phyloP scores from a whole-genome alignment of 495 filamentous ascomycete species.

The Penicillium riverlandense region DNA sequence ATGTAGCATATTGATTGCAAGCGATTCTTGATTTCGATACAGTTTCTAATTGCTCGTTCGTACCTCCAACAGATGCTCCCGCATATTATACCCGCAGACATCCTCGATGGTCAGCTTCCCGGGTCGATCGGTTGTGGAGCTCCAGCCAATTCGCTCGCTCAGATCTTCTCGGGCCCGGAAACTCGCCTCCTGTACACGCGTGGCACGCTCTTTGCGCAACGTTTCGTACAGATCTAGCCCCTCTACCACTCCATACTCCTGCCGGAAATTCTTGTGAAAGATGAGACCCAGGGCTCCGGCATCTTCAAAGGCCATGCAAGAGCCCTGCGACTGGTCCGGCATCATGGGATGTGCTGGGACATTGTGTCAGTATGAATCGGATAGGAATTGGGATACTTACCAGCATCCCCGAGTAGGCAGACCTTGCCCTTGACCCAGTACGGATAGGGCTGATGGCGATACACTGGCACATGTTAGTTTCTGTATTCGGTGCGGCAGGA shows the following conservation, averaged over 20 bases:
- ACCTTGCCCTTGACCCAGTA: constrained; percentile 18
- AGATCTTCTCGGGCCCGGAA: constrained; percentile 20
- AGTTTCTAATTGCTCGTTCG: too few species aligned
- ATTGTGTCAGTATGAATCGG: not conserved
- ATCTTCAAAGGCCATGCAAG: constrained; percentile 35
- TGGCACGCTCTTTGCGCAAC: constrained; percentile 30
- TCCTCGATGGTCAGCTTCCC: constrained; percentile 27
- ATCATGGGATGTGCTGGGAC: constrained; percentile 43
- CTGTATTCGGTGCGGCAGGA: not conserved
- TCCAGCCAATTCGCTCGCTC: constrained; percentile 23
- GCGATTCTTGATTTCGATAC: too few species aligned
- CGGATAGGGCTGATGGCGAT: constrained; percentile 20
- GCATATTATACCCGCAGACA: constrained; percentile 22
- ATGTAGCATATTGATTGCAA: too few species aligned
- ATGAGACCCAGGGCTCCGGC: constrained; percentile 27
- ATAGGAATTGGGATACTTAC: constrained; percentile 4
- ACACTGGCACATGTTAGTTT: constrained; percentile 9
- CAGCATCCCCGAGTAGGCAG: constrained; percentile 21
- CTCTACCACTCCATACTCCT: constrained; percentile 15
- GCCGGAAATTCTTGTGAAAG: constrained; percentile 21
- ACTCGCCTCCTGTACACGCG: constrained; percentile 31
- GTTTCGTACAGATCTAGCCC: constrained; percentile 32
- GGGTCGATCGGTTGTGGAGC: constrained; percentile 9
- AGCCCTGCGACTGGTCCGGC: constrained; percentile 34
- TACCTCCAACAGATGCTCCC: constrained; percentile 10